Evolutionary conservation across 768 basidiomycete genomes (phyloP).

Genomic region (Rhodosporidiobolus sp.): DNA sequence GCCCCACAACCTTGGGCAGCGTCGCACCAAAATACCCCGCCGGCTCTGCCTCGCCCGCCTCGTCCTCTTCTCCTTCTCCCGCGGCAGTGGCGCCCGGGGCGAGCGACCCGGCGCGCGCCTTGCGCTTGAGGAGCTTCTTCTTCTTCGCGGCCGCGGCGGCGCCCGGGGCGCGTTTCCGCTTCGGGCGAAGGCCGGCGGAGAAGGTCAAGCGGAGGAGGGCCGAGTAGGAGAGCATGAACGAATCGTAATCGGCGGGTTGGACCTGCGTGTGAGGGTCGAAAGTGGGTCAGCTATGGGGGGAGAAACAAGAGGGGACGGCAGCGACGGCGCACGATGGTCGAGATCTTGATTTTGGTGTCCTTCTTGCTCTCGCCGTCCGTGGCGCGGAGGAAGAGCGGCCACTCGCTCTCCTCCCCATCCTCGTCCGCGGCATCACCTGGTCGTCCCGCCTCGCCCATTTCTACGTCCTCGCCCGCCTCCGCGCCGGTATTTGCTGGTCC

Average conservation of each 20-base stretch:
- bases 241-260: conserved; percentile 9
- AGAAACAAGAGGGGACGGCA: conserved; percentile 2
- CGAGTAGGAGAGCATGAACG: conserved; percentile 26
- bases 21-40: neutral
- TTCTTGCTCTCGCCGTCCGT: conserved; percentile 35
- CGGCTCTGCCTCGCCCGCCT: neutral
- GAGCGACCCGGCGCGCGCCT: neutral
- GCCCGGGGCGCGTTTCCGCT: conserved; percentile 20
- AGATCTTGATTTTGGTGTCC: conserved; percentile 26
- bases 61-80: neutral
- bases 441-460: neutral
- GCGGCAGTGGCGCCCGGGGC: neutral
- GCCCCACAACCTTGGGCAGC: conserved; percentile 35
- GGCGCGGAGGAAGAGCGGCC: conserved; percentile 25
- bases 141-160: neutral
- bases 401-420: conserved; percentile 8
- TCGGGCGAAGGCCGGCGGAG: conserved; percentile 16
- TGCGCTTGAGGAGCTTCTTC: neutral
- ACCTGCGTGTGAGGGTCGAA: conserved; percentile 11
- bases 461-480: neutral
- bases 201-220: conserved; percentile 21
- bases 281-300: neutral
- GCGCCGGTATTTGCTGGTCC: neutral
- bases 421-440: neutral
- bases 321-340: conserved; percentile 32